Evolutionary conservation across 2,329 filamentous ascomycete genomes (phyloP), one percentile per base, ranked within the genome.

Genomic region (Hymenoscyphus albidus): DNA sequence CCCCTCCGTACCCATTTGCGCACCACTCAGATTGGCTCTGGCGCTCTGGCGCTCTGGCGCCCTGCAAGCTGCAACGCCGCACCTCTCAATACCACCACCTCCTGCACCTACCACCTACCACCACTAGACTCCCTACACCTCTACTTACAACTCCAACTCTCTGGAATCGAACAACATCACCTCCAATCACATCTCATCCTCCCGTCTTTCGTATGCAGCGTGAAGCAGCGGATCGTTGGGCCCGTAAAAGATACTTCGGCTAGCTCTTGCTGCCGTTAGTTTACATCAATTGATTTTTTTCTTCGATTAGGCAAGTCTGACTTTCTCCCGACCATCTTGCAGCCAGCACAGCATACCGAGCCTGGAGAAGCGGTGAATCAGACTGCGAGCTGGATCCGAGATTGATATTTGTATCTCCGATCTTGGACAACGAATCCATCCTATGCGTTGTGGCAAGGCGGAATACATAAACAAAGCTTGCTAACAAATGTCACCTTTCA

Each of bases 191-290:
- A 57, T 35, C 39, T 38, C 44, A 56, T 6, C 16, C 14, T 16
- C 27, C 51, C 22, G 18, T 51, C 48, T 35, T 32, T 56, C 38
- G 48, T 76, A 85, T 85, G 83, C 81, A 75, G 78, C 81, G 82
- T 70, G 73, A 82, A 73, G 79, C 81, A 69, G 83, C 79, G 71
- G 83, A 80, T 73, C 75, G 77, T 72, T 80, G 79, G 79, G 79
- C 78, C 72, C 76, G 78, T 64, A 78, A 78, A 70, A 73, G 79
- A 67, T 80, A 80, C 69, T 76, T 79, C 67, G 78, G 76, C 70
- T 79, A 77, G 78, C 66, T 68, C 63, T 63, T 60, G 66, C 67
- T 68, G 68, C 63, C 65, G 72, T 65, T 70, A 67, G 60, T 18
- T 42, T 14, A 27, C 38, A 32, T 61, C 65, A 68, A 74, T 54